Base-by-base conservation (phyloP, 495 filamentous ascomycete genomes). In the Neurospora africana region DNA sequence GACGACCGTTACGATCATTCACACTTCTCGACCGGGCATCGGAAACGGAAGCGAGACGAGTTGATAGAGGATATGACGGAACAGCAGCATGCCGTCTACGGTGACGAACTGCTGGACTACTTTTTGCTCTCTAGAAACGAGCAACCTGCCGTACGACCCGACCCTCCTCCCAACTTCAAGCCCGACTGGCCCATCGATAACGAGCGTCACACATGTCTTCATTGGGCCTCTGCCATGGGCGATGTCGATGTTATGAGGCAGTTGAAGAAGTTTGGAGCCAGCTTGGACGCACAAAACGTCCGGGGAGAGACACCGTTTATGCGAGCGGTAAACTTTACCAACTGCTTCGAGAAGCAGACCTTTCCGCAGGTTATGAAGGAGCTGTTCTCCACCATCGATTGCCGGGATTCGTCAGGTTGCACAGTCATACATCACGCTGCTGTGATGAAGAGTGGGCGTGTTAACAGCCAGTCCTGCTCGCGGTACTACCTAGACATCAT, bases 201-300 rank as follows among this genome's bases (percentile, higher is more conserved):
- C 23, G 92, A 95, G 68, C 88, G 89, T 5, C 93, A 98, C 76
- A 95, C 92, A 3, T 93, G 94, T 4, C 85, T 99, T 71, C 95
- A 99, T 78, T 99, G 95, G 95, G 95, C 93, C 21, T 91, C 92
- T 72, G 91, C 95, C n/a, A 98, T 99, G 95, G 95, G 95, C 47
- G 95, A 99, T 76, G 83, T 98, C 21, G 91, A 93, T 36, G 92
- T 98, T 38, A 92, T 98, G 71, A 92, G 89, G 78, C 89, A 95
- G 76, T 83, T 99, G 5, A 89, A 95, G 72, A 86, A 87, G 15
- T 91, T 92, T 69, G 89, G 90, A 40, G 94, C 94, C 11, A 87
- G 88, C 70, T 81, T 90, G 17, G 87, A 87, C 38, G 85, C 87
- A 8, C 84, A 89, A 68, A 95, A 94, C 58, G 82, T 88, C 23